Conservation (phyloP, 192 early-diverging fungal genomes). For the Backusella australiensis region DNA sequence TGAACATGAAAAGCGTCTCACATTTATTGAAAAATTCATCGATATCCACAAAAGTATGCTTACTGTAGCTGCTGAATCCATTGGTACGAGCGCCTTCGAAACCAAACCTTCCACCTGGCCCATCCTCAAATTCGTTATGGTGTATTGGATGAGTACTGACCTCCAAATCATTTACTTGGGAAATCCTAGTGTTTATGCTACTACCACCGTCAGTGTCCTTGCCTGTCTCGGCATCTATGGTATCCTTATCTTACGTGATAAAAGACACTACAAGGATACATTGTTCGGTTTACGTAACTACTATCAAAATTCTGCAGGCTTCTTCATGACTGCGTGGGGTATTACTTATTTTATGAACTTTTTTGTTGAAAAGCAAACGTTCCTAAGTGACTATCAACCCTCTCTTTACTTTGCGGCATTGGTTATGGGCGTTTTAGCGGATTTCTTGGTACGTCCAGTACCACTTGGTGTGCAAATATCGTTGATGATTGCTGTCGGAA, state of each 20-base stretch:
- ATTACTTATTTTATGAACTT: slow-evolving; percentile 90
- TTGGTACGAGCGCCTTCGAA: slow-evolving; percentile 90
- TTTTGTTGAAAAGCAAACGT: slow-evolving; percentile 86
- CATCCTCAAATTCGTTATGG: slow-evolving; percentile 81
- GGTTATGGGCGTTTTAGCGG: slow-evolving; percentile 65
- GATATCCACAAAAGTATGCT: slow-evolving; percentile 91
- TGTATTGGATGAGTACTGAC: slow-evolving; percentile 73
- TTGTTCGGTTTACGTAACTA: slow-evolving; percentile 30
- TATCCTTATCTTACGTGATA: slow-evolving; percentile 52
- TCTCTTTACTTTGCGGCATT: slow-evolving; percentile 87
- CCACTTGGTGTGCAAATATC: slow-evolving; percentile 36
- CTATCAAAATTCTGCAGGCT: slow-evolving; percentile 59
- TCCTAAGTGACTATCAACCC: slow-evolving; percentile 95
- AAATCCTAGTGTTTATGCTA: slow-evolving; percentile 86
- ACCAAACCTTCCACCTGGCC: slow-evolving; percentile 89
- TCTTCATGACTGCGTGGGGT: slow-evolving; percentile 75
- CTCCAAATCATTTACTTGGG: slow-evolving; percentile 89
- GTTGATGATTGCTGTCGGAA: slow-evolving; percentile 31
- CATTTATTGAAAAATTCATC: slow-evolving; percentile 85
- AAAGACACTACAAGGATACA: slow-evolving; percentile 51
- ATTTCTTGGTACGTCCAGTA: slow-evolving; percentile 66
- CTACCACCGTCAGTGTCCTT: slow-evolving; percentile 57
- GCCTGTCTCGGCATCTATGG: slow-evolving; percentile 57
- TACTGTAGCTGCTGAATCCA: slow-evolving; percentile 81
- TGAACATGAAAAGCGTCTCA: slow-evolving; percentile 60